Percentiles rank a stretch among this genome's conserved stretches.
phyloP scores from a whole-genome alignment of 805 yeast genomes.

The Pichia scutulata region DNA sequence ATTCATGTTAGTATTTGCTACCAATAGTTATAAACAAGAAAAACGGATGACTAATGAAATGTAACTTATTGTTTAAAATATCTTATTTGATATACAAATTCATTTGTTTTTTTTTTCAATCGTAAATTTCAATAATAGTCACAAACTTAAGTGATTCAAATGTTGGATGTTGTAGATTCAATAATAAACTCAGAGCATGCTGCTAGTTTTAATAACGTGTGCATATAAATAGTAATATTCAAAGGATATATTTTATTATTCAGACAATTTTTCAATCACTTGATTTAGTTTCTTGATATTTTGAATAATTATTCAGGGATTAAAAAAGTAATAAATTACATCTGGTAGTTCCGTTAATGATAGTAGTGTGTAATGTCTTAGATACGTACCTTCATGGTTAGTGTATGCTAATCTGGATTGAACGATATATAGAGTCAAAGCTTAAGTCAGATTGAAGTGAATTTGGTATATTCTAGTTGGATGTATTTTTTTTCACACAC shows the following conservation, averaged over 20 bases:
- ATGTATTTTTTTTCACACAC: background rate
- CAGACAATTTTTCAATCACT: background rate
- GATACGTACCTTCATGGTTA: slow-evolving; percentile 26
- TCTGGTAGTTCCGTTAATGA: background rate
- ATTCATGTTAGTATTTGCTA: slow-evolving; percentile 16
- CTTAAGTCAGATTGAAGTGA: background rate
- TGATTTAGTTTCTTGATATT: background rate
- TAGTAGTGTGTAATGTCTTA: background rate
- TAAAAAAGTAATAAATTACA: background rate
- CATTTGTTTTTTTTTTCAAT: background rate
- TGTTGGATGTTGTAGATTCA: too few relatives aligned
- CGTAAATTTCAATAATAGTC: background rate
- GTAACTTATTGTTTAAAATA: background rate
- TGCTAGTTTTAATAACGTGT: background rate
- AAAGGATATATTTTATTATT: background rate
- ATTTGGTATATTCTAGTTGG: background rate
- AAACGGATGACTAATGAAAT: background rate
- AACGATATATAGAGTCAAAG: slow-evolving; percentile 2
- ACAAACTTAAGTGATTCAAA: background rate
- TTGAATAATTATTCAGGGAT: too few relatives aligned
- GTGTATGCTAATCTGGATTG: slow-evolving; percentile 12
- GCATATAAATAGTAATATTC: background rate
- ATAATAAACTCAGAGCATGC: too few relatives aligned
- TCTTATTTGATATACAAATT: too few relatives aligned
- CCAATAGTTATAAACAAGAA: background rate